phyloP scores from a whole-genome alignment of 1,139 yeast genomes.

The Zygosaccharomyces pseudobailii region DNA sequence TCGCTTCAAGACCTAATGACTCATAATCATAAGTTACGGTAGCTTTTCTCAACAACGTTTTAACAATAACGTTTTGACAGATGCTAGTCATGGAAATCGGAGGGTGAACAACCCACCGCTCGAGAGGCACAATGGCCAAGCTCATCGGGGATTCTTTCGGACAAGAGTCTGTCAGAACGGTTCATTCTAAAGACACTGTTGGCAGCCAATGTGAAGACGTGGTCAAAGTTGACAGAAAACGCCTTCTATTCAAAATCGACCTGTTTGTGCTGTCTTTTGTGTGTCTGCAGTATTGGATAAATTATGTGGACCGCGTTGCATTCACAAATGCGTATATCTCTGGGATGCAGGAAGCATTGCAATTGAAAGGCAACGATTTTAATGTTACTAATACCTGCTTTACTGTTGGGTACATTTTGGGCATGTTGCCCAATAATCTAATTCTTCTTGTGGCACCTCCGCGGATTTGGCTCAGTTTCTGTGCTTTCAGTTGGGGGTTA shows the following conservation, averaged over 20 bases:
- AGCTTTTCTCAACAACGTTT: neutral
- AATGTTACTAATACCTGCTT: constrained; percentile 52
- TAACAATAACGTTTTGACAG: neutral
- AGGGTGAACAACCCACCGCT: neutral
- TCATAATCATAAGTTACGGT: neutral
- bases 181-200: neutral
- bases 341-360: constrained; percentile 53
- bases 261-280: constrained; percentile 53
- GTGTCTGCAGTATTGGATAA: constrained; percentile 55
- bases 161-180: neutral
- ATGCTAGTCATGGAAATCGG: neutral
- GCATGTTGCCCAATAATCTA: constrained; percentile 53
- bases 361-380: constrained; percentile 46
- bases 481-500: constrained; percentile 53
- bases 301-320: constrained; percentile 41
- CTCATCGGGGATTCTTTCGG: neutral
- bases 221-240: constrained; percentile 34
- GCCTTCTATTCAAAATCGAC: constrained; percentile 47
- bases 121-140: neutral
- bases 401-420: constrained; percentile 55
- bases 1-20: neutral
- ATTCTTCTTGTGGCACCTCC: constrained; percentile 49
- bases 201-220: neutral
- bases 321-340: constrained; percentile 56
- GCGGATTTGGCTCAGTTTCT: constrained; percentile 50